Evolutionary conservation across 805 yeast genomes (phyloP).

Genomic region (Cyberlindnera americana): DNA sequence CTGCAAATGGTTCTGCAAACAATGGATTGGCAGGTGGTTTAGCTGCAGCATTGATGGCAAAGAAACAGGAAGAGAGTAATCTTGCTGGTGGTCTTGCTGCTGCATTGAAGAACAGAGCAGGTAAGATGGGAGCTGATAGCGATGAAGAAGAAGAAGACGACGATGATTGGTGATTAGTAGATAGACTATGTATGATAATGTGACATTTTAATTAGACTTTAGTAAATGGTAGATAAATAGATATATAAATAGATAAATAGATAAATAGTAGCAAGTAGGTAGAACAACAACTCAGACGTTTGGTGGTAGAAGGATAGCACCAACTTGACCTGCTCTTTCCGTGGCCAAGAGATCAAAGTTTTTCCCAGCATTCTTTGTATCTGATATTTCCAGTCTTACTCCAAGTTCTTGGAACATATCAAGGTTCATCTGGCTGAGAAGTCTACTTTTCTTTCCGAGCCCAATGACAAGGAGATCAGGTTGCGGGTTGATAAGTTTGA

Average conservation of each 20-base stretch:
- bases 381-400: slow-evolving; percentile 65
- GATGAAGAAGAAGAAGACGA: slow-evolving; percentile 71
- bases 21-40: slow-evolving; percentile 47
- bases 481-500: slow-evolving; percentile 61
- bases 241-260: slow-evolving; percentile 2
- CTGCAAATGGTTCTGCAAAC: slow-evolving; percentile 15
- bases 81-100: slow-evolving; percentile 87
- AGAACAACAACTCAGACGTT: slow-evolving; percentile 31
- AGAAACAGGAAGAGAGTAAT: slow-evolving; percentile 53
- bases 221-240: neutral
- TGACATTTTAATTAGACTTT: too few species aligned
- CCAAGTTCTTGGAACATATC: slow-evolving; percentile 53
- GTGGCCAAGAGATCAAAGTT: slow-evolving; percentile 74
- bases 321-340: slow-evolving; percentile 73
- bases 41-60: slow-evolving; percentile 66
- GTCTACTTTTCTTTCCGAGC: slow-evolving; percentile 59
- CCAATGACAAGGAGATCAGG: slow-evolving; percentile 77
- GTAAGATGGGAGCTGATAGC: slow-evolving; percentile 53
- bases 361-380: slow-evolving; percentile 62
- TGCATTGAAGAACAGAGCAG: slow-evolving; percentile 77
- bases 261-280: too few species aligned
- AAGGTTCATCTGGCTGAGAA: slow-evolving; percentile 55
- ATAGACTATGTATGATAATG: neutral
- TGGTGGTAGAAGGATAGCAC: slow-evolving; percentile 66
- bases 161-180: slow-evolving; percentile 53